Evolutionary conservation across 768 basidiomycete species (phyloP), one percentile per base, ranked within the genome.

Genomic region (Kwoniella sp.): DNA sequence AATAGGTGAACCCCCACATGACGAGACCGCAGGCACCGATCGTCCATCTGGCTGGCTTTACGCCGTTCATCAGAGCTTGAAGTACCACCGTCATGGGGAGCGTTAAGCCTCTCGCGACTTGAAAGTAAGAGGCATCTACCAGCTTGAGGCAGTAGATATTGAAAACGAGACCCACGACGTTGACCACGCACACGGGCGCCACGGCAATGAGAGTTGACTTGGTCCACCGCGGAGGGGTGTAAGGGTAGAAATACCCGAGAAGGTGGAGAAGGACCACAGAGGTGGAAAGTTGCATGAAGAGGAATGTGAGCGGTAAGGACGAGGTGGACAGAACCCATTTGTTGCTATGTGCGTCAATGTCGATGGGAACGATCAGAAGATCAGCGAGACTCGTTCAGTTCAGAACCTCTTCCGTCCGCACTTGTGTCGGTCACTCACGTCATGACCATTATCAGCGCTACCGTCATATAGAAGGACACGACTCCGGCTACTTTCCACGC

Each of bases 61-160:
- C 55, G 30, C 64, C 52, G 25, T 55, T 55, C 49, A 53, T 61
- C 8, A 69, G 22, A 2, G 60, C 27, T n/a, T 57, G 55, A 12
- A 69, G 56, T 12, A 67, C 63, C 9, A 70, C 66, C 2, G 69
- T 70, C 59, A 70, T 61, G 25, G 69, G 69, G 6, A 71, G 51
- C 1, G 65, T 65, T 0, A 71, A 53, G 44, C 70, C 70, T 21
- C 70, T 22, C 17, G 70, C 70, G 12, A 88, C 88, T 83, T 90
- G 89, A 80, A 90, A 91, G 78, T 88, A 91, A 0, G 87, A 86
- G 1, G 90, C 89, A 60, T 91, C 90, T 21, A 91, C 89, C 57
- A 85, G 87, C 26, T 88, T 84, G 57, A 91, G 82, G 72, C 90
- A 91, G 5, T 90, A 83, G 0, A 87, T 90, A 68, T 90, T 90